Conservation (phyloP, 2,329 filamentous ascomycete genomes). For the Colletotrichum australisinense region DNA sequence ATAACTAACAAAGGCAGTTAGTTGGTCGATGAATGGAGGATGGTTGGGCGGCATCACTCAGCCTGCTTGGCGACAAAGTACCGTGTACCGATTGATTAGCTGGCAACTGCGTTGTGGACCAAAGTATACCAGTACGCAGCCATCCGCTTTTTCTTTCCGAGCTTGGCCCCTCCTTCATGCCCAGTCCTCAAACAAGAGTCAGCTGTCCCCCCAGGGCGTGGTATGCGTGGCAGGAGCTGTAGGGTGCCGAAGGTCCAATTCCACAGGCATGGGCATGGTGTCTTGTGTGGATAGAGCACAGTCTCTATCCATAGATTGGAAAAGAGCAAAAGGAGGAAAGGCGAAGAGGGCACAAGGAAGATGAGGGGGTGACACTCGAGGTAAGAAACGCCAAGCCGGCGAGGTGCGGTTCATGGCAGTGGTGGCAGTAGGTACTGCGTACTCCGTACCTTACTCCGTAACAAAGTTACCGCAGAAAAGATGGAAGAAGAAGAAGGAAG, state of each 20-base stretch:
- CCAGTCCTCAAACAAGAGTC: constrained; percentile 2
- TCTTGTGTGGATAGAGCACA: background rate
- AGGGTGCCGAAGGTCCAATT: background rate
- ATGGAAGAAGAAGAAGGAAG: background rate
- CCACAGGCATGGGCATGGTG: background rate
- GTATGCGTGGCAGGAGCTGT: background rate
- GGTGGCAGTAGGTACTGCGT: background rate
- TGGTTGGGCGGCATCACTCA: constrained; percentile 12
- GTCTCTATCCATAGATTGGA: background rate
- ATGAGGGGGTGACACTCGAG: background rate
- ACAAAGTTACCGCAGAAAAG: background rate
- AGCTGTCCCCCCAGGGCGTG: constrained; percentile 4
- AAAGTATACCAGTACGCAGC: background rate
- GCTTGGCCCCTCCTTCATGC: constrained; percentile 7
- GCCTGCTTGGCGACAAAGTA: background rate
- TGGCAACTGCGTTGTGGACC: too few relatives aligned
- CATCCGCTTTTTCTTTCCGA: constrained; percentile 1
- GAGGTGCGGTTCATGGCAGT: background rate
- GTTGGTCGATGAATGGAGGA: background rate
- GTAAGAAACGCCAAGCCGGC: background rate
- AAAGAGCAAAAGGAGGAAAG: background rate
- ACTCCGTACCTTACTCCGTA: too few relatives aligned
- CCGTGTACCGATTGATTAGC: background rate
- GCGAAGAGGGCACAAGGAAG: background rate
- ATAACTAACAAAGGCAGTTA: background rate